Percentiles rank a stretch among this genome's conserved stretches.
phyloP scores from a whole-genome alignment of 805 yeast genomes.

The Nadsonia fulvescens region DNA sequence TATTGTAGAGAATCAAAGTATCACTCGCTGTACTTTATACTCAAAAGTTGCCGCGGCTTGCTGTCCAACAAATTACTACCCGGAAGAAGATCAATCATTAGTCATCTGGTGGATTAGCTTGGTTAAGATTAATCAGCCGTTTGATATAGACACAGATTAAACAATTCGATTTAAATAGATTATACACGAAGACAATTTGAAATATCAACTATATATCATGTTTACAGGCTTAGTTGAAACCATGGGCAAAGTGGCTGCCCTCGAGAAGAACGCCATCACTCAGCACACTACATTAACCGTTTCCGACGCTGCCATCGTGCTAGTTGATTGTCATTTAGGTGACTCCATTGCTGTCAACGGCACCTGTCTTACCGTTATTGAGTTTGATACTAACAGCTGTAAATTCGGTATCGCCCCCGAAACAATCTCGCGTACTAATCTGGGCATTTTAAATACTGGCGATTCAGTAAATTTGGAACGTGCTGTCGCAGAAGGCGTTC shows the following conservation, averaged over 20 bases:
- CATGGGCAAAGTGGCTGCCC: slow-evolving; percentile 46
- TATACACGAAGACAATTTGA: too few species aligned
- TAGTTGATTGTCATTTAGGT: slow-evolving; percentile 75
- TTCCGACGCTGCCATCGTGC: slow-evolving; percentile 38
- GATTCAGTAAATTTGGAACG: slow-evolving; percentile 72
- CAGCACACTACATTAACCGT: slow-evolving; percentile 49
- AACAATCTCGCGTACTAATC: slow-evolving; percentile 63
- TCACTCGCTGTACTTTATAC: too few species aligned
- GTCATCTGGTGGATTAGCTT: too few species aligned
- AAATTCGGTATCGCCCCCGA: slow-evolving; percentile 85
- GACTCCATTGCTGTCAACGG: slow-evolving; percentile 90
- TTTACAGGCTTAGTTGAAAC: slow-evolving; percentile 88
- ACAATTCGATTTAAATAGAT: too few species aligned
- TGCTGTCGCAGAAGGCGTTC: slow-evolving; percentile 64
- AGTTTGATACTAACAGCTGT: slow-evolving; percentile 30
- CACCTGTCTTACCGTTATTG: slow-evolving; percentile 80
- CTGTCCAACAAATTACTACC: too few species aligned
- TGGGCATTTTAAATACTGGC: slow-evolving; percentile 42
- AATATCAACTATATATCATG: too few species aligned
- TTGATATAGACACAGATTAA: too few species aligned
- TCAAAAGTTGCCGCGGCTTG: too few species aligned
- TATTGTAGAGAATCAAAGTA: too few species aligned
- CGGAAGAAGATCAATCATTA: too few species aligned
- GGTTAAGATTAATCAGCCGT: too few species aligned
- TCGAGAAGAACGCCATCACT: slow-evolving; percentile 27